These are phyloP conservation scores for Obelidium mucronatum DNA, from an alignment of 192 early-diverging fungal genomes.

Conservation along the genomic window DNA sequence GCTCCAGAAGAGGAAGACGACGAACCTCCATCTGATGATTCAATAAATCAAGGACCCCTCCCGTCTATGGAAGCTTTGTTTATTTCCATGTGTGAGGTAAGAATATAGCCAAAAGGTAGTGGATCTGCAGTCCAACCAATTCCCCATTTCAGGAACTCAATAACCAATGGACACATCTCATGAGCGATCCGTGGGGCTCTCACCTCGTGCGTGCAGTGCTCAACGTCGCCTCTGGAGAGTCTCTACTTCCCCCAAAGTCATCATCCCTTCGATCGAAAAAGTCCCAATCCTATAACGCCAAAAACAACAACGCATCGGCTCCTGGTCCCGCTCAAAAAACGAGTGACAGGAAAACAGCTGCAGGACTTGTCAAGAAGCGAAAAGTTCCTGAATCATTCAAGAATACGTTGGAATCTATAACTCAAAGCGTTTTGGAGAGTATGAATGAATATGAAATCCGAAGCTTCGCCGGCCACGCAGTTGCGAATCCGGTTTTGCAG, in stretches of 20 bases:
- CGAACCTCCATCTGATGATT: slow-evolving; percentile 27
- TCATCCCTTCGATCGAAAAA: slow-evolving; percentile 77
- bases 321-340: slow-evolving; percentile 8
- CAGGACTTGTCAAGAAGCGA: slow-evolving; percentile 28
- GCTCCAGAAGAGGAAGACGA: slow-evolving; percentile 29
- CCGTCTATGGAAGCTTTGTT: slow-evolving; percentile 75
- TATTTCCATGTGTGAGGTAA: slow-evolving; percentile 64
- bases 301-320: slow-evolving; percentile 37
- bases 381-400: slow-evolving; percentile 72
- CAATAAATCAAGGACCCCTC: slow-evolving; percentile 50
- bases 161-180: slow-evolving; percentile 54
- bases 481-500: slow-evolving; percentile 79
- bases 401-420: slow-evolving; percentile 60
- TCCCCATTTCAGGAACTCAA: too few species aligned
- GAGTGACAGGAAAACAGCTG: slow-evolving; percentile 3
- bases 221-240: slow-evolving; percentile 70
- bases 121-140: not conserved
- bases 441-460: slow-evolving; percentile 63
- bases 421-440: slow-evolving; percentile 37
- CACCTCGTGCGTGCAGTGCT: slow-evolving; percentile 78
- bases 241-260: slow-evolving; percentile 52
- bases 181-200: slow-evolving; percentile 78
- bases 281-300: slow-evolving; percentile 60
- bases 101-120: slow-evolving; percentile 43
- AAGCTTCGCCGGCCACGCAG: slow-evolving; percentile 64